Base-by-base conservation (phyloP, 495 filamentous ascomycete species). In the Lindgomyces ingoldianus region DNA sequence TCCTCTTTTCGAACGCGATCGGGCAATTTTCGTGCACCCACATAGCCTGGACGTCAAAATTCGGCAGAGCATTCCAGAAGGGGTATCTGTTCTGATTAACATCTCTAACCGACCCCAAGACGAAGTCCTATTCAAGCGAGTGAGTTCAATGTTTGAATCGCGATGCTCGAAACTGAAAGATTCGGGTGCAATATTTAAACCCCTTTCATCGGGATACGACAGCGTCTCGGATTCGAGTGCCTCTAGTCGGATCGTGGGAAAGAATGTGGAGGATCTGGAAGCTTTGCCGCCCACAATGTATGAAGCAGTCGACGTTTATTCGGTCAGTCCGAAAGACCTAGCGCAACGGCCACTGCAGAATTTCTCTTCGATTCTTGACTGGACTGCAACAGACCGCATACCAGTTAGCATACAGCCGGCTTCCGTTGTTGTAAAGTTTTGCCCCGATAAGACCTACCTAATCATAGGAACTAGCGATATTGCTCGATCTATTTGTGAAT, bases 401-500 rank as follows among this genome's bases (percentile, higher is more conserved):
- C 30, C n/a, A 29, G 46, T 30, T 26, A 24, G 19, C 14, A 27
- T 24, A 12, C 27, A 29, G 16, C 12, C 6, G 12, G 26, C 55
- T 11, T n/a, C 14, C n/a, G 11, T 4, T 4, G n/a, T 14, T 11
- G 36, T 58, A 18, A 16, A 46, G 4, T 46, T 53, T 11, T 6
- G 27, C 3, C 11, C 11, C 11, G 21, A 44, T 9, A 42, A 49
- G 18, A 62, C 30, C 1, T 62, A 62, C 47, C 27, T 62, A 1
- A n/a, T 62, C 16, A 26, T 54, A 9, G 59, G 59, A 1, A 48
- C n/a, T 24, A 29, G 48, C 16, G 59, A 48, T 33, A 53, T 54
- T 42, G 47, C 42, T 19, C 59, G 19, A 27, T 42, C 59, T 4
- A 30, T 62, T 19, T 24, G 18, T 9, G 42, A 42, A 45, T 62